Base-by-base conservation (phyloP, 106 monocot species). In the Hemerocallis citrina region DNA sequence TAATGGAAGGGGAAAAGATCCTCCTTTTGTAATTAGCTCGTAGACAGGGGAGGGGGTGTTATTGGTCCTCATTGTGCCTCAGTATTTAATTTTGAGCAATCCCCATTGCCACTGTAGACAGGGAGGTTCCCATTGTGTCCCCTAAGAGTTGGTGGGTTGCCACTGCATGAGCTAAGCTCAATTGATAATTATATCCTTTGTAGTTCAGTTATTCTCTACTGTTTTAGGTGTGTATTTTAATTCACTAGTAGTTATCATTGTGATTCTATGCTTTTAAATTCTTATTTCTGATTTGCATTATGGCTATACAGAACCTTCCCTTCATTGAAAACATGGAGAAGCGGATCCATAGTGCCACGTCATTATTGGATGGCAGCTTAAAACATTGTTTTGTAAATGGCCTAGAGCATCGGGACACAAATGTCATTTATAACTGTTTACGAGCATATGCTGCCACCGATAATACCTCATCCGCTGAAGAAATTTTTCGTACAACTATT, bases 381-480 rank as follows among this genome's bases (percentile, higher is more conserved):
- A 69, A 73, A 51, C 71, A 68, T 38, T 96, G 96, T 77, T 96
- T 90, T 47, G 52, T 76, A 28, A 74, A 86, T 70, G 91, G 81
- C 31, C 57, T 96, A 24, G 79, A 96, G 45, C 70, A 87, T 64
- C 80, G 62, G 59, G 84, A 91, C 72, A 81, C 75, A 22, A 77
- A 79, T 67, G 69, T 81, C 55, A 84, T 96, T 17, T 91, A 84
- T 72, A 96, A 96, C 25, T 96, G 96, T 63, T 79, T 96, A 32
- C 90, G 96, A 50, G 96, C 96, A 56, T 96, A 91, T 85, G 96
- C 96, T 65, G 90, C 96, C 45, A 81, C 87, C 67, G 90, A 91
- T 59, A 91, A 91, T 60, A 91, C 79, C 16, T 61, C 81, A 52
- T 84, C 81, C 7, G 96, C 96, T 74, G 96, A 96, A 71, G 96